Evolutionary conservation across 768 basidiomycete species (phyloP).

Genomic region (Mrakia frigida): DNA sequence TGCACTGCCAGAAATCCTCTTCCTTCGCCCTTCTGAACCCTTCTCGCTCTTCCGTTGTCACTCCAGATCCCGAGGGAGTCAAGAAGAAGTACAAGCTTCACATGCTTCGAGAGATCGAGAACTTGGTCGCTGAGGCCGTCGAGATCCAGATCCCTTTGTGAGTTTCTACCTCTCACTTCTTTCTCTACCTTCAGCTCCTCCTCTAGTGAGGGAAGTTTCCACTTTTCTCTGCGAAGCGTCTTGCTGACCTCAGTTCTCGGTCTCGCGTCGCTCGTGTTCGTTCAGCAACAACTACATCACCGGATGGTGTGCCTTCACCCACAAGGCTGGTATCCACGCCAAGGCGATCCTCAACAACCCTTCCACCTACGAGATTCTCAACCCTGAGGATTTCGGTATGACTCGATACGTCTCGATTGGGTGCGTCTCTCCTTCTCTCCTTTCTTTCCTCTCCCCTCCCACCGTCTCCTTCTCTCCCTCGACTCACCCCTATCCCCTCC

Average conservation of each 20-base stretch:
- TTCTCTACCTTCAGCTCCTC: too few species aligned
- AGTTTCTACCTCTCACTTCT: slow-evolving; percentile 24
- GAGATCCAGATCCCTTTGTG: slow-evolving; percentile 91
- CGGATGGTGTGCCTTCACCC: slow-evolving; percentile 98
- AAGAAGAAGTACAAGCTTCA: slow-evolving; percentile 97
- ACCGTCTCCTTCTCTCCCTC: background rate
- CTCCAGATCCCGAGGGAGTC: slow-evolving; percentile 94
- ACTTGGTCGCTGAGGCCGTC: slow-evolving; percentile 96
- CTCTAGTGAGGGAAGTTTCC: too few species aligned
- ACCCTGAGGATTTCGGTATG: slow-evolving; percentile 97
- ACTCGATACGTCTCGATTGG: slow-evolving; percentile 97
- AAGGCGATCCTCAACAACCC: slow-evolving; percentile 99
- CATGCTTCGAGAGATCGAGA: slow-evolving; percentile 98
- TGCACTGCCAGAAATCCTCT: too few species aligned
- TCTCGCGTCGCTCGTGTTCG: background rate
- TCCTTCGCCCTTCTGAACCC: background rate
- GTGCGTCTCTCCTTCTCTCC: background rate
- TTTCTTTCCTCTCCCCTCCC: background rate
- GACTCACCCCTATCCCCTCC: background rate
- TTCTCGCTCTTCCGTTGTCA: slow-evolving; percentile 50
- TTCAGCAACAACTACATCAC: slow-evolving; percentile 54
- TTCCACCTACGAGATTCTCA: slow-evolving; percentile 68
- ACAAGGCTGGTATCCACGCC: slow-evolving; percentile 99
- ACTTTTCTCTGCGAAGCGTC: background rate
- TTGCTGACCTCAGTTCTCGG: background rate